These are phyloP conservation scores for Avicennia marina DNA, from an alignment of 257 asterid species.

Conservation along the genomic window DNA sequence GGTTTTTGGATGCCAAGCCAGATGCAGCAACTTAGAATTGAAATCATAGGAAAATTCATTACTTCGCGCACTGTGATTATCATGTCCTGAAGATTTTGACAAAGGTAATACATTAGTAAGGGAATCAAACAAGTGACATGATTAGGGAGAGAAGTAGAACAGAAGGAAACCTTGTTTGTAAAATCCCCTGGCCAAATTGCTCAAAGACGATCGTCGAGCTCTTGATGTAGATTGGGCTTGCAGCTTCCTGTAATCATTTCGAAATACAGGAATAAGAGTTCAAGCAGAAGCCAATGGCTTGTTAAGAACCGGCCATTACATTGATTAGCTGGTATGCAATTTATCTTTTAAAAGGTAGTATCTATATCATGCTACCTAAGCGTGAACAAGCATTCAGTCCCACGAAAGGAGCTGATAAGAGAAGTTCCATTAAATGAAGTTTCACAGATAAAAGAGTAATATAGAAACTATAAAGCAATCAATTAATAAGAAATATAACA, in stretches of 20 bases:
- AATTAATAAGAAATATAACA: no score
- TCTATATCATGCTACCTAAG: no score
- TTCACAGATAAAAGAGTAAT: no score
- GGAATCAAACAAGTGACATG: background rate
- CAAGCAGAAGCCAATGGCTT: background rate
- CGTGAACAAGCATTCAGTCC: no score
- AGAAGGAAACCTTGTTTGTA: slow-evolving; percentile 39
- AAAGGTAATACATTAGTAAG: background rate
- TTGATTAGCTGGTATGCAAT: no score
- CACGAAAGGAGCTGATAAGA: no score
- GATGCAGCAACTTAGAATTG: slow-evolving; percentile 50
- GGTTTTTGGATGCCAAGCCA: slow-evolving; percentile 73
- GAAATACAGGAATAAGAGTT: background rate
- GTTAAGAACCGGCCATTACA: no score
- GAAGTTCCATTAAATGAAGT: no score
- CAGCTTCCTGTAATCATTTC: slow-evolving; percentile 37
- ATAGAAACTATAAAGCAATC: no score
- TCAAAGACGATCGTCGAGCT: slow-evolving; percentile 55
- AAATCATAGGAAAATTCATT: slow-evolving; percentile 37
- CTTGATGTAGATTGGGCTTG: slow-evolving; percentile 35
- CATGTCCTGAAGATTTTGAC: slow-evolving; percentile 31
- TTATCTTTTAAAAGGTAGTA: no score
- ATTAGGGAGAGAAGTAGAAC: background rate
- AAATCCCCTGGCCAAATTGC: slow-evolving; percentile 67
- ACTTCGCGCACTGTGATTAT: slow-evolving; percentile 21